Evolutionary conservation across 2,329 filamentous ascomycete species (phyloP), one percentile per base, ranked within the genome.

Genomic region (Volutella citrinella): DNA sequence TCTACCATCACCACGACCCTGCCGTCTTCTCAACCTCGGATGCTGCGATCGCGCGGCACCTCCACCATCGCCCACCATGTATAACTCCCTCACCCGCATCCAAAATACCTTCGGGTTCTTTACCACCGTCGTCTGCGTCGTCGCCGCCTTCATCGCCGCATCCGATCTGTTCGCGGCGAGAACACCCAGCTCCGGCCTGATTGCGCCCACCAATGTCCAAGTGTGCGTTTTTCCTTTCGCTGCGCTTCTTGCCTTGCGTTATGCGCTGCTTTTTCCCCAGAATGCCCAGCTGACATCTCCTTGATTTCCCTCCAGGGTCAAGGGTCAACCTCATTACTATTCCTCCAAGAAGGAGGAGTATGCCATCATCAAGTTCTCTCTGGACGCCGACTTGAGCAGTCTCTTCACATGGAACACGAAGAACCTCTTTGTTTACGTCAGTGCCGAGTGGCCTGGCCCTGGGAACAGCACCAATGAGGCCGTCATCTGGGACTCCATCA

Each of bases 391-490:
- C 67, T 78, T 98, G 41, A 84, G 81, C 41, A 84, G 84, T 26
- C 86, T 98, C 52, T 97, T 97, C 76, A 95, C 87, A 57, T 98
- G 91, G 93, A 98, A 98, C 74, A 98, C 94, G 14, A 98, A 98
- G 65, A 87, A 97, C 67, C 70, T 98, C 55, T 98, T 97, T 67
- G 82, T 96, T 61, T 98, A 95, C 69, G 82, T 98, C 39, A 91
- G 88, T 35, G 91, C 91, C 34, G 82, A 81, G 52, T 84, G 80
- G 80, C 69, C 57, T 30, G 55, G 55, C 30, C 48, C 45, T 32
- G 46, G 49, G 37, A 66, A 65, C 48, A 59, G 52, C 36, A 68
- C 66, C 43, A 84, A 84, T 64, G 76, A 89, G 65, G 86, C 87
- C 51, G 84, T 96, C 44, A 91, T 98, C 66, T 97, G 91, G 93